Evolutionary conservation across 2,329 filamentous ascomycete genomes (phyloP), one percentile per base, ranked within the genome.

Genomic region (Leptographium lundbergii): DNA sequence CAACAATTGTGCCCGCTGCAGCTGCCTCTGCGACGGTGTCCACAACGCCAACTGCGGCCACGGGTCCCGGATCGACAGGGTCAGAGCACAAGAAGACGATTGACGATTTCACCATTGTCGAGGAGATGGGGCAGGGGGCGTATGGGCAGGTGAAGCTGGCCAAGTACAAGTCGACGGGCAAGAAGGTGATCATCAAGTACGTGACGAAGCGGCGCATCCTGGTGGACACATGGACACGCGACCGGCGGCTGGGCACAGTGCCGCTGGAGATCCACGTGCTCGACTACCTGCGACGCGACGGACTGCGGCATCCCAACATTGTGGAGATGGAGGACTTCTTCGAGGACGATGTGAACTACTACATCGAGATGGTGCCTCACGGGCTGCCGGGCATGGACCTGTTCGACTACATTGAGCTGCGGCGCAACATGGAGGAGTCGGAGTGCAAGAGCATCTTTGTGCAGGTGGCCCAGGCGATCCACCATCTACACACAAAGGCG

Each of bases 91-190:
- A 95, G 74, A 94, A 94, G 72, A 85, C 82, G 0, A 97, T 99
- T 63, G 79, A 87, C 57, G 91, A 96, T 69, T 99, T 96, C 70
- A 80, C 86, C 50, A 92, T 99, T 61, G 77, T 99, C 14, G 94
- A 99, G 72, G 94, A 99, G 61, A 97, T 99, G 92, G 94, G 94
- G 5, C 91, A 96, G 73, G 94, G 94, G 48, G 94, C 94, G 1
- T 99, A 99, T 69, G 94, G 94, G 2, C 92, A 99, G 72, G 94
- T 99, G 60, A 99, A 99, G 71, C 80, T 99, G 54, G 92, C 89
- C 57, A 84, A 91, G 34, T 88, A 94, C 74, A 95, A 91, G 74
- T 84, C 85, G 66, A 83, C 81, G 57, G 83, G 82, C 57, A 88
- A 86, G 69, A 96, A 95, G 72, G 88, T 95, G 63, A 92, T 99